Evolutionary conservation across 116 monocot genomes (phyloP), one percentile per base, ranked within the genome.

Genomic region (Posidonia oceanica): DNA sequence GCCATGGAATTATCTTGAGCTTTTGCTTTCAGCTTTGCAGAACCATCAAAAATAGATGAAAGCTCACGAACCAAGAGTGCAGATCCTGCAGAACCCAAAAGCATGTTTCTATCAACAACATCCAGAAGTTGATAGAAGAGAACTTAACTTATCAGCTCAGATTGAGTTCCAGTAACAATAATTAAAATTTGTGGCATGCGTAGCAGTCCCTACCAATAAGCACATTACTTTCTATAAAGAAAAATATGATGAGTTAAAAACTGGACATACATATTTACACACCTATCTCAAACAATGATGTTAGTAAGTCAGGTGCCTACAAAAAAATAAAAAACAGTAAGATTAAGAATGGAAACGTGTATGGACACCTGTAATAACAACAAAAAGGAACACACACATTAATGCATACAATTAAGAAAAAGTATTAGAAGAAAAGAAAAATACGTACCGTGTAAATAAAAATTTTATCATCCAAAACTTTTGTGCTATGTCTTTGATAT

Each of bases 1-100:
- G 87, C 87, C 78, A 83, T 87, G 63, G 93, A 86, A 71, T 93
- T 71, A 83, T 93, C 97, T 77, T 98, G 97, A 67, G 75, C 75
- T 75, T 85, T 69, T 72, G 97, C 89, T 80, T 82, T 98, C 52
- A 74, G 36, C 69, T 79, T 89, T 68, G 97, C 90, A 56, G 93
- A 84, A 63, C 93, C 97, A 86, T 98, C 90, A 80, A 87, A 69
- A 76, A 98, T 83, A 57, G 80, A 81, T 39, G 96, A 91, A 66
- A 98, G 85, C 69, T 93, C 90, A 72, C 61, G 93, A 68, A 98
- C 66, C 58, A 98, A 79, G 75, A 90, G 85, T 40, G 71, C 69
- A 67, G 90, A 87, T 69, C 97, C 97, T 98, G 62, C 54, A 70
- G 38, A 53, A 66, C 39, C 8, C 39, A 64, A 39, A 66, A 66